Evolutionary conservation across 306 rosid genomes (phyloP), one percentile per base, ranked within the genome.

Genomic region (Glycyrrhiza uralensis): DNA sequence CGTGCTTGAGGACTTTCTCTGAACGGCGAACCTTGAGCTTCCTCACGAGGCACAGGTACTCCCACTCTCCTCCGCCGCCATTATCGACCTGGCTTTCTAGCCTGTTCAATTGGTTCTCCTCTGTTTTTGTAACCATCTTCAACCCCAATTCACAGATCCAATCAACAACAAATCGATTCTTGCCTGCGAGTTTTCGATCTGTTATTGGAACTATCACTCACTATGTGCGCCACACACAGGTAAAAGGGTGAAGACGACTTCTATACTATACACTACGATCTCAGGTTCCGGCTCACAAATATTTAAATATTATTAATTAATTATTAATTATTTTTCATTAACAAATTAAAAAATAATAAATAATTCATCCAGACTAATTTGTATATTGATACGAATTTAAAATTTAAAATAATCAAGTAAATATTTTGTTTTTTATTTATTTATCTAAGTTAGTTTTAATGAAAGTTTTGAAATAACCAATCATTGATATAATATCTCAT

Each of bases 11-110:
- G 2, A 92, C 96, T 83, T 88, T 95, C 10, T 89, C 88, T 0
- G 99, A 89, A 54, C 97, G 93, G 4, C 97, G 93, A 75, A 95
- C 82, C 83, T 88, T 95, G 69, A 95, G 96, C 80, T 92, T 92
- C 66, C 96, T 72, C 19, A 95, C 82, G 9, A 92, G 84, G 36
- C 81, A 85, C 33, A 95, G 93, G 47, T 86, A 95, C 78, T 92
- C 99, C 99, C 96, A 95, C 2, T 85, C 97, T n/a, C 97, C 99
- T 59, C 97, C 99, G 3, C 99, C 99, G 42, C 87, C 99, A 69
- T 95, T 95, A 51, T 95, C 99, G 23, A 92, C 99, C 92, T 95
- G 99, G 65, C 49, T 88, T 78, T 92, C 97, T 18, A 95, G 87
- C 58, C 85, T 79, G 76, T 86, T 80, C 88, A 95, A 71, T 69